Base-by-base conservation (phyloP, 2,329 filamentous ascomycete species). In the Cladosporium sphaerospermum region DNA sequence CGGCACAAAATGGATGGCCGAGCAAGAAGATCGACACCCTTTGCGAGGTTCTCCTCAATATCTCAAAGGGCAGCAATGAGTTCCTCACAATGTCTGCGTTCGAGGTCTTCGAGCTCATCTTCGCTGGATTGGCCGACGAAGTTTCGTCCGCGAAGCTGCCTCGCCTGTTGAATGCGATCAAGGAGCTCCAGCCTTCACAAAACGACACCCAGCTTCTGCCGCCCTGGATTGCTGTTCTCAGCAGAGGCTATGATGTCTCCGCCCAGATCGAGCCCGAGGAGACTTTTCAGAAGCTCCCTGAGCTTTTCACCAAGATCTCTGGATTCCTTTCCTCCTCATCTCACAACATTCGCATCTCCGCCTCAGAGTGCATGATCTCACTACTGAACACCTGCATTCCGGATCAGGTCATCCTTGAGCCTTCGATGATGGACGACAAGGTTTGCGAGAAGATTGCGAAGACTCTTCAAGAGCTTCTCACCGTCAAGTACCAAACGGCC, bases 61-160 rank as follows among this genome's bases (percentile, higher is more conserved):
- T 97, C 57, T 92, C 92, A 31, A 85, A 85, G 65, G 91, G 88
- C 8, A 93, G 84, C 69, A 96, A 95, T 68, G 91, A 97, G 68
- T 95, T 92, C 69, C 85, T 99, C 76, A 95, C 91, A 32, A 95
- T 97, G 85, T 86, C 89, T 9, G 88, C 91, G 0, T 96, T 99
- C 63, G 92, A 96, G 60, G 92, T 97, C 3, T 99, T 99, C 64
- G 93, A 99, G 69, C 86, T 95, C 69, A 95, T 97, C 42, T 97
- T 99, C 60, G 86, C 87, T 62, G 87, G 90, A 7, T 91, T 99
- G 86, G 82, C 84, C 13, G 86, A 91, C 60, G 89, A 95, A 60
- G 79, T 91, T 45, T 88, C 91, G 0, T 95, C 90, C 2, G 82
- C 89, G 1, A 99, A 97, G 72, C 78, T 99, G 10, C 90, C 91